Evolutionary conservation across 192 early-diverging fungal species (phyloP), one percentile per base, ranked within the genome.

Genomic region (Oehlia diaphana): DNA sequence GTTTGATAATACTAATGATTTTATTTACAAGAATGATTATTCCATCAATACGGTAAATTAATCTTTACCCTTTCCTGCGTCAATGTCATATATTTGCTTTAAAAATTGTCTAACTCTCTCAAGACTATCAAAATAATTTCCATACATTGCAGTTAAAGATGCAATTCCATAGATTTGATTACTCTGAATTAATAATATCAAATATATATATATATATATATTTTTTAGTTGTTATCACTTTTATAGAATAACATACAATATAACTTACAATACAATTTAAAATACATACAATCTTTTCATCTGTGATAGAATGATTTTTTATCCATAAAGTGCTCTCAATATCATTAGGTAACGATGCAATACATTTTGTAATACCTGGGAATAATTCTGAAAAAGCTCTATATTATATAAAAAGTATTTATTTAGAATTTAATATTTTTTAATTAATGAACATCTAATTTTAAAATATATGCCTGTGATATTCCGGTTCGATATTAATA

Each of bases 81-180:
- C 53, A 58, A 58, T 5, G 4, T 19, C 16, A 21, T 67, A 39
- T 9, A 78, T 78, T 13, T 78, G 65, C n/a, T 78, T 67, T 16
- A 78, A 26, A 28, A 23, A 14, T 9, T 67, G 66, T 78, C 76
- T 62, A 49, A 78, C 65, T 21, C 76, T 63, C 21, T 78, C 76
- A 68, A 78, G 63, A 37, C 64, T 33, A 68, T 65, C 76, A 13
- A 65, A 61, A 78, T 78, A 78, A 68, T 78, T 78, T 23, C 76
- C 76, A 67, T 78, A 78, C 63, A 58, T 78, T 68, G 76, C 76
- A 16, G 66, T 37, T 42, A 68, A n/a, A 10, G 76, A 78, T 16
- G 49, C 6, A 16, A 21, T 50, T 42, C 26, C 26, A 3, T 16
- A 68, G 31, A 78, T 28, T 42, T 78, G 65, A 13, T 63, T 63